Conservation (phyloP, 2,329 filamentous ascomycete genomes). For the Penicillium sp. region DNA sequence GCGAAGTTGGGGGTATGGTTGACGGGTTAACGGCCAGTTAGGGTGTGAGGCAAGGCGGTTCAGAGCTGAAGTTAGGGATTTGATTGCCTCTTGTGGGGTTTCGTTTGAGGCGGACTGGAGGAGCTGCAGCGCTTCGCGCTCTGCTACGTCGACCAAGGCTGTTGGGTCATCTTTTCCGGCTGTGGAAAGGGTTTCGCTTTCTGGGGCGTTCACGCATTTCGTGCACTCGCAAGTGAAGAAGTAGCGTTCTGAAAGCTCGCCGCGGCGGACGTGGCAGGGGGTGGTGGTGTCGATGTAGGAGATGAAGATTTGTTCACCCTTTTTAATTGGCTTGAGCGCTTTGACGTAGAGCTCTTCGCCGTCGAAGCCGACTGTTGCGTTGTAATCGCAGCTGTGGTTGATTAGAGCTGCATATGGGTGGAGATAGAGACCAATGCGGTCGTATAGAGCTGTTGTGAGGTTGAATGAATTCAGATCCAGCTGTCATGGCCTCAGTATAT, state of each 20-base stretch:
- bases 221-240: conserved; percentile 60
- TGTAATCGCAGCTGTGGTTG: conserved; percentile 65
- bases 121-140: conserved; percentile 24
- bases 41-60: conserved; percentile 39
- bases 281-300: conserved; percentile 62
- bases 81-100: conserved; percentile 30
- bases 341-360: conserved; percentile 52
- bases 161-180: not conserved
- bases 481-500: conserved; percentile 29
- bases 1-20: conserved; percentile 56
- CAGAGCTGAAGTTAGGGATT: conserved; percentile 42
- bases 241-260: conserved; percentile 55
- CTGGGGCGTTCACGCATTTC: conserved; percentile 44
- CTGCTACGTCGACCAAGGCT: conserved; percentile 15
- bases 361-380: conserved; percentile 59
- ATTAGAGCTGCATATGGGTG: conserved; percentile 56
- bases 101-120: conserved; percentile 22
- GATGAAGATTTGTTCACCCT: conserved; percentile 60
- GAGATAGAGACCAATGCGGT: conserved; percentile 60
- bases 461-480: conserved; percentile 61
- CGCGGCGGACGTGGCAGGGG: conserved; percentile 51
- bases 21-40: conserved; percentile 51
- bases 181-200: conserved; percentile 18
- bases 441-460: conserved; percentile 55
- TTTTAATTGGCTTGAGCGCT: conserved; percentile 53